phyloP scores from a whole-genome alignment of 805 yeast species.

The Danielia oregonensis region DNA sequence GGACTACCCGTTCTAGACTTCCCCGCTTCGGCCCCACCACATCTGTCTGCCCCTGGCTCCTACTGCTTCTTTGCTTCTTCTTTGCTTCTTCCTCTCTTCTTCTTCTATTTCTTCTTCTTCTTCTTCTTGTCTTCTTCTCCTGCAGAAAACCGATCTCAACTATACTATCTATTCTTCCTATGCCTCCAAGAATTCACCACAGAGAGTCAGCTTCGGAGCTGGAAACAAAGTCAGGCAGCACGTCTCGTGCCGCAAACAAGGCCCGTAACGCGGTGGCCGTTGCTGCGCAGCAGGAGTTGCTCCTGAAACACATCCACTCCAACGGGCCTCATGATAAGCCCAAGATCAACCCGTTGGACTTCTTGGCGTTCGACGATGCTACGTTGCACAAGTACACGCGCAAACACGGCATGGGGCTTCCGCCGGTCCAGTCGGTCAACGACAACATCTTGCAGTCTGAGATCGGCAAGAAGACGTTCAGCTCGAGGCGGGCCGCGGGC shows the following conservation, averaged over 20 bases:
- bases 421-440: slow-evolving; percentile 59
- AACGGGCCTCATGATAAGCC: slow-evolving; percentile 65
- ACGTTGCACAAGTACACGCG: slow-evolving; percentile 69
- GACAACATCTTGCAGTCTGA: slow-evolving; percentile 70
- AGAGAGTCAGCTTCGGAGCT: slow-evolving; percentile 40
- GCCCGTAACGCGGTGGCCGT: slow-evolving; percentile 58
- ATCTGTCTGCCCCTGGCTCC: too few relatives aligned
- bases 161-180: slow-evolving; percentile 2
- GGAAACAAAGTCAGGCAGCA: slow-evolving; percentile 18
- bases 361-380: slow-evolving; percentile 56
- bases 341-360: slow-evolving; percentile 60
- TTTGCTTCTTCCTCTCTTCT: too few relatives aligned
- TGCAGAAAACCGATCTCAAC: too few relatives aligned
- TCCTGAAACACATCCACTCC: slow-evolving; percentile 65
- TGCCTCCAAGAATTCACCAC: slow-evolving; percentile 16
- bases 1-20: too few relatives aligned
- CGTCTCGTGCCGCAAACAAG: slow-evolving; percentile 48
- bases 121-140: too few relatives aligned
- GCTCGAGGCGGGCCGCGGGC: slow-evolving; percentile 21
- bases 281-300: slow-evolving; percentile 66
- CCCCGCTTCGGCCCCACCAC: too few relatives aligned
- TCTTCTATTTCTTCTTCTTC: too few relatives aligned
- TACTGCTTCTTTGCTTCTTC: too few relatives aligned
- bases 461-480: slow-evolving; percentile 66
- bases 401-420: slow-evolving; percentile 51